Base-by-base conservation (phyloP, 1,284 basidiomycete genomes). In the Ustilago bromivora region DNA sequence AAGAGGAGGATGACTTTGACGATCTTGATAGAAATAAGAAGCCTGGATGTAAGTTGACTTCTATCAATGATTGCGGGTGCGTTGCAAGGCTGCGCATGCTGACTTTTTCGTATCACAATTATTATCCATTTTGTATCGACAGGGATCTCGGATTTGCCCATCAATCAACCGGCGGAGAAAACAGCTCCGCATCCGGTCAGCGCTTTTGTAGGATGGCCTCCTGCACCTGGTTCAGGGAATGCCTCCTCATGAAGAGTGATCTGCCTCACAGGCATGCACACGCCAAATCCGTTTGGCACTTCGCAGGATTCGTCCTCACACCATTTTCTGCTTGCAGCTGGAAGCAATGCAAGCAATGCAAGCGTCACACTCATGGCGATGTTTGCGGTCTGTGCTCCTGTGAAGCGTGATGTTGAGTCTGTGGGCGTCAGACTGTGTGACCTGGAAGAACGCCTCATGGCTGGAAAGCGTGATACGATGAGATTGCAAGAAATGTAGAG, bases 81-180 rank as follows among this genome's bases (percentile, higher is more conserved):
- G 13, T 13, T 12, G 43, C 32, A 12, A 3, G 15, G 3, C 6
- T 12, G 23, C 23, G 23, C 10, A 49, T 34, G 43, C 68, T 66
- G 56, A 61, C 68, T 4, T 38, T 12, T 15, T 13, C 17, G 12
- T 4, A n/a, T 35, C 4, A 6, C 19, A 7, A 12, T 11, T 36
- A 10, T 10, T 0, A 51, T 38, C 17, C 1, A 0, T 32, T 19
- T 40, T 55, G 4, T 36, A 31, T 17, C 19, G n/a, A 7, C 55
- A 73, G 57, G 73, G 76, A 78, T 78, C 43, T 75, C 71, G 23
- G 76, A 78, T 59, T 32, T 78, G 52, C 76, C 76, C 4, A 74
- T 78, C 68, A 75, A 78, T 11, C 66, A 70, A 23, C 76, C 76
- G 43, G 71, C 62, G 34, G 76, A 78, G 35, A 78, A 78, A 55